Evolutionary conservation across 1,284 basidiomycete genomes (phyloP), one percentile per base, ranked within the genome.

Genomic region (Apiotrichum akiyoshidainum): DNA sequence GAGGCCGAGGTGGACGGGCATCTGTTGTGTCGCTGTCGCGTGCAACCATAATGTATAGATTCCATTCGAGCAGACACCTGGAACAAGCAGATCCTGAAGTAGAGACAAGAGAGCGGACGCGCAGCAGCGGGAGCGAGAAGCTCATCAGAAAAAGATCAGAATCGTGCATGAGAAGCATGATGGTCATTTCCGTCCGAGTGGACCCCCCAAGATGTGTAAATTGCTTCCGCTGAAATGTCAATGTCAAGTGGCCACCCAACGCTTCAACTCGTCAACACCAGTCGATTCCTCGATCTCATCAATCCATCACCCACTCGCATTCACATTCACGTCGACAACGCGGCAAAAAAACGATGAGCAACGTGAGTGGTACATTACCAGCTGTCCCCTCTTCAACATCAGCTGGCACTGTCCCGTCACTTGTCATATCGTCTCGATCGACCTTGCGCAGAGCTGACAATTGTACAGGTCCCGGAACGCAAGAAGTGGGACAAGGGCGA

Each of bases 401-500:
- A 39, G 12, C 37, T 39, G 12, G 16, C 37, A n/a, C 37, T 2
- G 37, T 16, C 11, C 10, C 37, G 10, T 10, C 41, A 42, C 41
- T n/a, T 19, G 26, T 31, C 26, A 31, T 31, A 31, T 31, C 26
- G 26, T 31, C 16, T 31, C 33, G 33, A 16, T n/a, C n/a, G n/a
- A 19, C 9, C 12, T n/a, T n/a, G n/a, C n/a, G n/a, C 31, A 35
- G 7, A 22, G n/a, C 46, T 47, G 39, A 51, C 37, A 7, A 7
- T 14, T 3, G 26, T 31, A 31, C 55, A 50, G 35, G 41, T n/a
- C 17, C 46, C 58, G 4, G 53, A 65, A 26, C 66, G 70, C 35
- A 72, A 72, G 52, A 68, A 68, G 56, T 79, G 76, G 75, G 72
- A 79, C 67, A 76, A 77, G 57, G 70, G 70, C 31, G 77, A 76